These are phyloP conservation scores for Moringa oleifera DNA, from an alignment of 345 rosid species.

Conservation along the genomic window DNA sequence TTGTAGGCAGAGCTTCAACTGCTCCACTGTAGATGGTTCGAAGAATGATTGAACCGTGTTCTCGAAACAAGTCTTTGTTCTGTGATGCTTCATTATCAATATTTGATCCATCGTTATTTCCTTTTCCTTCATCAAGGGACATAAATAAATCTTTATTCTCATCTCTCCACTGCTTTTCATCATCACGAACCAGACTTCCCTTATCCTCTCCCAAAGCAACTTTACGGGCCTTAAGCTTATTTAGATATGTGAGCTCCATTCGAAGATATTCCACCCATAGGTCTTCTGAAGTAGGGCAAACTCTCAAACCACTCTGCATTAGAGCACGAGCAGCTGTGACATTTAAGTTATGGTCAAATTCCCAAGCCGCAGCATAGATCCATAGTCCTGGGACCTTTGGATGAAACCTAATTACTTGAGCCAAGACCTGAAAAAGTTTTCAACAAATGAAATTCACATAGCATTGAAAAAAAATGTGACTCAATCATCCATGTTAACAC, in stretches of 20 bases:
- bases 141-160: constrained; percentile 64
- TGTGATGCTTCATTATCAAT: constrained; percentile 35
- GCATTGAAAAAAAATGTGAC: not conserved
- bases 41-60: constrained; percentile 61
- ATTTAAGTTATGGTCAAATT: constrained; percentile 76
- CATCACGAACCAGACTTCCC: constrained; percentile 51
- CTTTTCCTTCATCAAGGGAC: constrained; percentile 48
- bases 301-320: constrained; percentile 85
- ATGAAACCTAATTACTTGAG: constrained; percentile 80
- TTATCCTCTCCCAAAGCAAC: constrained; percentile 76
- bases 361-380: constrained; percentile 99
- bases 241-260: constrained; percentile 85
- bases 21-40: constrained; percentile 66
- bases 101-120: constrained; percentile 25
- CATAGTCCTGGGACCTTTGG: constrained; percentile 81
- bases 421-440: constrained; percentile 48
- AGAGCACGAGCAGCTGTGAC: constrained; percentile 82
- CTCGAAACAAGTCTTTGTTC: constrained; percentile 51
- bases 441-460: not conserved
- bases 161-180: constrained; percentile 58
- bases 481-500: not conserved
- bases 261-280: constrained; percentile 91
- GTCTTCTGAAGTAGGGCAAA: constrained; percentile 73
- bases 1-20: constrained; percentile 59
- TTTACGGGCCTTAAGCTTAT: constrained; percentile 76